phyloP scores from a whole-genome alignment of 345 rosid genomes.

The Populus euphratica region DNA sequence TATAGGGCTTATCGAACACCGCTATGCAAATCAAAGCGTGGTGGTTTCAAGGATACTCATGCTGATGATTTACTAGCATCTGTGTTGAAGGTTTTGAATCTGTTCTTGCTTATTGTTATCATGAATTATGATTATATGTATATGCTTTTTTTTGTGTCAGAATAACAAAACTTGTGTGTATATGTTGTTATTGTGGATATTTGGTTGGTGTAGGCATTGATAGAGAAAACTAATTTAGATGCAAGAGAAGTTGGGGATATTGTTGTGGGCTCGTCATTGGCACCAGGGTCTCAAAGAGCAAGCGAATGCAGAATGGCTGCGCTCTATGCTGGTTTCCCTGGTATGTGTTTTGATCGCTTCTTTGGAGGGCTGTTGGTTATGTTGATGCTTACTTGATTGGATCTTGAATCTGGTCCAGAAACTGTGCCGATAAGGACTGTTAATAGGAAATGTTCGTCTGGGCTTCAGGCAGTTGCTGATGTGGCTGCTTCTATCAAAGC shows the following conservation, averaged over 20 bases:
- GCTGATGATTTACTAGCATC: slow-evolving; percentile 86
- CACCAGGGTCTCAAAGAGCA: slow-evolving; percentile 84
- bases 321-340: slow-evolving; percentile 93
- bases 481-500: slow-evolving; percentile 95
- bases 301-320: slow-evolving; percentile 98
- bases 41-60: slow-evolving; percentile 83
- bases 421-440: slow-evolving; percentile 85
- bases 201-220: slow-evolving; percentile 54
- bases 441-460: slow-evolving; percentile 92
- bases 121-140: background rate
- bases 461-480: slow-evolving; percentile 97
- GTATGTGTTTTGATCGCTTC: slow-evolving; percentile 22
- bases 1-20: slow-evolving; percentile 80
- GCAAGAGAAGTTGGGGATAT: slow-evolving; percentile 96
- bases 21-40: slow-evolving; percentile 75
- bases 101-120: background rate
- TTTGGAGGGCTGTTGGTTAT: background rate
- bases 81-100: slow-evolving; percentile 52
- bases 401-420: slow-evolving; percentile 38
- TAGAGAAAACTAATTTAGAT: slow-evolving; percentile 67
- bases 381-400: background rate
- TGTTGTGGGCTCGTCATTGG: slow-evolving; percentile 89
- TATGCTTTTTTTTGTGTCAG: too few relatives aligned
- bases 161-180: too few relatives aligned
- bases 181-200: background rate